Base-by-base conservation (phyloP, 169 alveolate species). In the Plasmodium cynomolgi region DNA sequence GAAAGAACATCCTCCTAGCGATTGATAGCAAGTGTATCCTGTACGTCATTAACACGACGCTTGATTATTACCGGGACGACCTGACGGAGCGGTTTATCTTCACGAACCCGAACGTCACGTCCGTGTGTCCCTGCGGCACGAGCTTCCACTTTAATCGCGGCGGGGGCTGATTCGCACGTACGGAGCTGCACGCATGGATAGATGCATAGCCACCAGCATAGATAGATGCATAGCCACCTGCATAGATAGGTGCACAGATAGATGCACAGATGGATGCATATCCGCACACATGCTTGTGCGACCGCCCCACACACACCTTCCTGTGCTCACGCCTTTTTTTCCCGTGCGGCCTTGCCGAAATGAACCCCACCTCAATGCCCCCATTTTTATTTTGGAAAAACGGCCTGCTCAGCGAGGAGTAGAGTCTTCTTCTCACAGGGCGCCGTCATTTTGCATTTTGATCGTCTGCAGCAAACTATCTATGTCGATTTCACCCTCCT, bases 401-500 rank as follows among this genome's bases (percentile, higher is more conserved):
- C n/a, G 15, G 39, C 41, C 37, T 8, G 20, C 39, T 68, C 7
- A 29, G 41, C 39, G 7, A 68, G 15, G 31, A 68, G 37, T 9
- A 62, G 7, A 26, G 34, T 41, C 17, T 11, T 26, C 34, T 34
- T 50, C 74, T 47, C 41, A 50, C 41, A 44, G 90, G 72, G 81
- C 81, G 33, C 81, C 81, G 11, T 4, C 77, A 29, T 88, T 80
- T 88, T 79, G 90, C 54, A 41, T 54, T 88, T 88, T 88, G 34
- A 88, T 79, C 33, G 94, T 88, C 31, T 88, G 74, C 58, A 88
- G 58, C 62, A 88, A 50, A 62, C 31, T 77, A 47, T 88, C 94
- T 1, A 88, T 88, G 82, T 88, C 94, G 41, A 88, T 88, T 88
- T 88, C 94, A 15, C 94, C 94, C 4, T 88, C 94, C 44, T 80